A percentile compares a stretch with the other conserved stretches of the same genome.
Conservation (phyloP, 495 filamentous ascomycete genomes). For the Hypoxylon intermedium region DNA sequence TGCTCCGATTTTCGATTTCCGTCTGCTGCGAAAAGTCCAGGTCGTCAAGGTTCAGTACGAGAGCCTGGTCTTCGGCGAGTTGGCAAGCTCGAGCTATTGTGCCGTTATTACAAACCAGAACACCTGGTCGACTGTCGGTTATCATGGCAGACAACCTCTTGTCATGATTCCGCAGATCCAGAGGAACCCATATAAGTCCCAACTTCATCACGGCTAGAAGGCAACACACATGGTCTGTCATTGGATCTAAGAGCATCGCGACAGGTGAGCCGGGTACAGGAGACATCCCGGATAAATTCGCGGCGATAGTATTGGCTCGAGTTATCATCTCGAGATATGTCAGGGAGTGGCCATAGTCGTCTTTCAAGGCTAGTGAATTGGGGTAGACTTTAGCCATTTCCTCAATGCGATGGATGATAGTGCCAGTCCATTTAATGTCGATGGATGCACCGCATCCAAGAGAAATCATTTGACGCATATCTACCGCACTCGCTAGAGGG, state of each 20-base stretch:
- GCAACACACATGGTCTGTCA: not conserved
- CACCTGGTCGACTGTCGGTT: not conserved
- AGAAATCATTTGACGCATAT: no score
- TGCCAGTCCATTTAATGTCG: constrained; percentile 14
- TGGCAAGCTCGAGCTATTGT: constrained; percentile 5
- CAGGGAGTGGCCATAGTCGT: constrained; percentile 8
- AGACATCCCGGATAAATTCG: not conserved
- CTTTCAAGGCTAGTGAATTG: constrained; percentile 20
- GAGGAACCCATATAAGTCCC: constrained; percentile 10
- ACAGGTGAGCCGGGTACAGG: not conserved
- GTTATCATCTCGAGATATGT: constrained; percentile 23
- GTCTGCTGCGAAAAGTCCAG: not conserved
- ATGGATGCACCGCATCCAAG: constrained; percentile 22
- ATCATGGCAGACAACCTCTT: constrained; percentile 2
- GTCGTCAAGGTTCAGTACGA: not conserved
- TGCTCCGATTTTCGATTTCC: not conserved
- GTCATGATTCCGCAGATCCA: not conserved
- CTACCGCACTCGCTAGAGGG: no score
- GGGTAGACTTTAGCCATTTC: constrained; percentile 10
- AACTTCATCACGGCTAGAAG: constrained; percentile 2
- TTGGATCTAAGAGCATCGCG: not conserved
- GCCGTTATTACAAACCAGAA: constrained; percentile 1
- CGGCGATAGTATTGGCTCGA: not conserved
- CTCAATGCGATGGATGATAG: constrained; percentile 34
- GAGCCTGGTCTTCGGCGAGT: not conserved